Conservation (phyloP, 352 stramenopile genomes). For the Pythium graminicola region DNA sequence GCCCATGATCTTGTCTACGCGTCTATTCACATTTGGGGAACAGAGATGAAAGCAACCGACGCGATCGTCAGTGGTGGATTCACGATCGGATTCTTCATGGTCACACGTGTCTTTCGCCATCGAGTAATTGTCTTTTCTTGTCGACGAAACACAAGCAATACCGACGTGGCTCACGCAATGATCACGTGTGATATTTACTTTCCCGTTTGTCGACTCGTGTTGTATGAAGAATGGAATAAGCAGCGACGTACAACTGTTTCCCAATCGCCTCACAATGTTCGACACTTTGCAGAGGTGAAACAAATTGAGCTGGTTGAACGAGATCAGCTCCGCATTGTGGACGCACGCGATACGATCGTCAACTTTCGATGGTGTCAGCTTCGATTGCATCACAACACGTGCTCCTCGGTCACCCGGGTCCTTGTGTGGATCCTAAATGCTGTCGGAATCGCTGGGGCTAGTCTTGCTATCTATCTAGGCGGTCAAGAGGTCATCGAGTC, state of each 20-base stretch:
- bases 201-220: conserved; percentile 9
- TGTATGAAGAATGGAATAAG: conserved; percentile 5
- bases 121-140: conserved; percentile 1
- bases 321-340: conserved; percentile 11
- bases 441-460: background rate
- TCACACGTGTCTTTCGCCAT: conserved; percentile 3
- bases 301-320: conserved; percentile 13
- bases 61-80: background rate
- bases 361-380: background rate
- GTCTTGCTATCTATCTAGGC: background rate
- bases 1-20: background rate
- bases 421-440: conserved; percentile 3
- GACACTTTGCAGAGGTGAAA: background rate
- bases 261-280: background rate
- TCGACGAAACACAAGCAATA: background rate
- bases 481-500: background rate
- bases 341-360: conserved; percentile 10
- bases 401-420: background rate
- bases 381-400: background rate
- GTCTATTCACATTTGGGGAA: background rate
- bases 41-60: conserved; percentile 1
- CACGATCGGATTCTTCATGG: conserved; percentile 15
- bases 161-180: background rate
- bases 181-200: conserved; percentile 15
- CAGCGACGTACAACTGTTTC: background rate